Conservation (phyloP, 2,329 filamentous ascomycete genomes). For the Davidsoniella virescens region DNA sequence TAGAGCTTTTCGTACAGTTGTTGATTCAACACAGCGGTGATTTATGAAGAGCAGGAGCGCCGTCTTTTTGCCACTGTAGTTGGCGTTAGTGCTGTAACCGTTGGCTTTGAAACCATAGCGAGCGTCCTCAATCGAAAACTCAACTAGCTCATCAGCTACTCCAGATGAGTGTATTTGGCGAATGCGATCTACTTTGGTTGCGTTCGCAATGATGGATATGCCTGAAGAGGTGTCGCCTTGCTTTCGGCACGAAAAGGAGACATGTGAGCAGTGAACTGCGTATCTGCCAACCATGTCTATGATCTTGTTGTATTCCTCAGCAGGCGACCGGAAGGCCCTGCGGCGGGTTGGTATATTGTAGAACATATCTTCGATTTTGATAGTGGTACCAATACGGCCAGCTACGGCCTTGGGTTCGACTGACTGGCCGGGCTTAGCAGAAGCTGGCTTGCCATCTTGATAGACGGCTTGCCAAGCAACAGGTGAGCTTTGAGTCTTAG, state of each 20-base stretch:
- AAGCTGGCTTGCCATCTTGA: constrained; percentile 61
- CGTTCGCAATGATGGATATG: constrained; percentile 59
- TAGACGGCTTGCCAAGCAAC: constrained; percentile 88
- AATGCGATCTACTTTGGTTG: constrained; percentile 65
- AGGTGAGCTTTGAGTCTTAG: constrained; percentile 73
- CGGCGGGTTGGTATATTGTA: constrained; percentile 87
- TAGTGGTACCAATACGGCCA: constrained; percentile 79
- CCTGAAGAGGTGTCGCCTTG: constrained; percentile 73
- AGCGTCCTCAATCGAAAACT: constrained; percentile 54
- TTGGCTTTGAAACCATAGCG: constrained; percentile 72
- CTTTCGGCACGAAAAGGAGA: constrained; percentile 94
- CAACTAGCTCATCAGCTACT: constrained; percentile 76
- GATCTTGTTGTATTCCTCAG: constrained; percentile 96
- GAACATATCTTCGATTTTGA: constrained; percentile 91
- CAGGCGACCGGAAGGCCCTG: constrained; percentile 74
- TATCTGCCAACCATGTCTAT: constrained; percentile 89
- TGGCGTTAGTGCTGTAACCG: constrained; percentile 79
- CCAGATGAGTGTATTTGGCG: constrained; percentile 73
- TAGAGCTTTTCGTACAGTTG: constrained; percentile 70
- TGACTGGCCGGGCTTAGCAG: constrained; percentile 74
- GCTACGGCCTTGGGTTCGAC: constrained; percentile 77
- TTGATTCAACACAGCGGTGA: constrained; percentile 82
- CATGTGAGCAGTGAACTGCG: constrained; percentile 77
- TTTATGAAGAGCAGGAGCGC: constrained; percentile 89
- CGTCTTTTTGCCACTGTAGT: constrained; percentile 85